Conservation (phyloP, 2,329 filamentous ascomycete species). For the Fusarium sp. region DNA sequence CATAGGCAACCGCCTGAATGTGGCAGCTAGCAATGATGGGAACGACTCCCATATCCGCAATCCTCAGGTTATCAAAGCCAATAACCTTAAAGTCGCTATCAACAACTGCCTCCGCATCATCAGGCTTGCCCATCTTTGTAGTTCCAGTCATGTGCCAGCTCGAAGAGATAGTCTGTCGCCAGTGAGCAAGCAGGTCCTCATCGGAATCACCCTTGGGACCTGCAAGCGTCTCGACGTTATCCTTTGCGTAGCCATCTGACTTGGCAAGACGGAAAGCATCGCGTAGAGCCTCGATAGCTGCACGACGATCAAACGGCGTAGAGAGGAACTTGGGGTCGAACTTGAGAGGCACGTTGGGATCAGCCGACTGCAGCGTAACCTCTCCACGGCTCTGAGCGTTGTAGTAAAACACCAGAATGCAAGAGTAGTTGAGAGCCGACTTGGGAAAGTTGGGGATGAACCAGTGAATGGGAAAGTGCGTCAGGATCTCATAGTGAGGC, state of each 20-base stretch:
- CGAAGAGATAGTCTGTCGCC: constrained; percentile 53
- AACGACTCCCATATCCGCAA: constrained; percentile 39
- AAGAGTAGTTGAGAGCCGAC: constrained; percentile 52
- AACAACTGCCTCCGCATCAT: constrained; percentile 55
- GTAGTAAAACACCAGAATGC: constrained; percentile 57
- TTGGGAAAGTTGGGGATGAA: constrained; percentile 51
- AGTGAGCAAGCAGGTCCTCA: constrained; percentile 60
- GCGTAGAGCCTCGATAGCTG: constrained; percentile 58
- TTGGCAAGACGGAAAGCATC: constrained; percentile 53
- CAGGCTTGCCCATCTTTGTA: constrained; percentile 61
- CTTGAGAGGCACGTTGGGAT: constrained; percentile 58
- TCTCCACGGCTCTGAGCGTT: constrained; percentile 62
- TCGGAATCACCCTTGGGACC: constrained; percentile 58
- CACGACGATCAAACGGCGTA: constrained; percentile 62
- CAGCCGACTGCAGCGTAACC: constrained; percentile 60
- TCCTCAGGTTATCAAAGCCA: constrained; percentile 32
- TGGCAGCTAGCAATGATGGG: constrained; percentile 57
- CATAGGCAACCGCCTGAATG: constrained; percentile 61
- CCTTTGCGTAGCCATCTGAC: constrained; percentile 53
- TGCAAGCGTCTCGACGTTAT: constrained; percentile 52
- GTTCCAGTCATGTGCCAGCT: constrained; percentile 66
- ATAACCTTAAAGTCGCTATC: constrained; percentile 47
- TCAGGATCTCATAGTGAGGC: constrained; percentile 64
- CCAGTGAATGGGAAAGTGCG: constrained; percentile 55
- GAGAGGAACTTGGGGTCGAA: constrained; percentile 62